Conservation (phyloP, 345 rosid species). For the Arabis hirsuta region DNA sequence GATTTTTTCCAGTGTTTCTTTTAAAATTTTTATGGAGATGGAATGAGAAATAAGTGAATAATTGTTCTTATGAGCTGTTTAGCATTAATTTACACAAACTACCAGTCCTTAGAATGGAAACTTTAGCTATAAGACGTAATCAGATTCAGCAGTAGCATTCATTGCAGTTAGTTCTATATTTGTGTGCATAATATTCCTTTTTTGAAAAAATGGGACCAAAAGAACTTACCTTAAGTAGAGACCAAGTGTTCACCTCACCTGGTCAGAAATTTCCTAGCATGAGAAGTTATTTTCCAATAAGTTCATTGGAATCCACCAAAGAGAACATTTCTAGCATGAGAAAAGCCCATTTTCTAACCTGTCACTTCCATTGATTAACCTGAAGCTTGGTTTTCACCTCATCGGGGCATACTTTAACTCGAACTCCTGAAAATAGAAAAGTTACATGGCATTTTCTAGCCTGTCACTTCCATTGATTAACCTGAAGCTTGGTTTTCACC, state of each 20-base stretch:
- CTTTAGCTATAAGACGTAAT: slow-evolving; percentile 14
- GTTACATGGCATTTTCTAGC: background rate
- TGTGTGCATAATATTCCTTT: slow-evolving; percentile 25
- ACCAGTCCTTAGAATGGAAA: slow-evolving; percentile 30
- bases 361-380: slow-evolving; percentile 23
- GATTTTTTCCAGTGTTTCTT: slow-evolving; percentile 25
- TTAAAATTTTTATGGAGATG: slow-evolving; percentile 19
- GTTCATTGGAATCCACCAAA: slow-evolving; percentile 1
- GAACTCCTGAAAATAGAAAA: background rate
- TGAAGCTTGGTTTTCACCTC: background rate
- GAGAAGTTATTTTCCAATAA: slow-evolving; percentile 4
- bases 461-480: slow-evolving; percentile 26
- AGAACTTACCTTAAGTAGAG: slow-evolving; percentile 16
- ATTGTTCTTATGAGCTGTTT: slow-evolving; percentile 34
- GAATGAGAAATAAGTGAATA: slow-evolving; percentile 8
- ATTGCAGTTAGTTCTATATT: slow-evolving; percentile 25
- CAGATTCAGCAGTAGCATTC: slow-evolving; percentile 27
- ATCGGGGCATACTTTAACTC: background rate
- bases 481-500: background rate
- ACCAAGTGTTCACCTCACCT: slow-evolving; percentile 19
- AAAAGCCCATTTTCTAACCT: slow-evolving; percentile 6
- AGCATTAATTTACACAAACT: slow-evolving; percentile 26
- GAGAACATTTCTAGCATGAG: slow-evolving; percentile 23
- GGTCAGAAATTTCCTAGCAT: background rate
- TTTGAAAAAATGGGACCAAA: slow-evolving; percentile 2